Evolutionary conservation across 352 stramenopile species (phyloP).

Genomic region (Phytopythium mirpurense): DNA sequence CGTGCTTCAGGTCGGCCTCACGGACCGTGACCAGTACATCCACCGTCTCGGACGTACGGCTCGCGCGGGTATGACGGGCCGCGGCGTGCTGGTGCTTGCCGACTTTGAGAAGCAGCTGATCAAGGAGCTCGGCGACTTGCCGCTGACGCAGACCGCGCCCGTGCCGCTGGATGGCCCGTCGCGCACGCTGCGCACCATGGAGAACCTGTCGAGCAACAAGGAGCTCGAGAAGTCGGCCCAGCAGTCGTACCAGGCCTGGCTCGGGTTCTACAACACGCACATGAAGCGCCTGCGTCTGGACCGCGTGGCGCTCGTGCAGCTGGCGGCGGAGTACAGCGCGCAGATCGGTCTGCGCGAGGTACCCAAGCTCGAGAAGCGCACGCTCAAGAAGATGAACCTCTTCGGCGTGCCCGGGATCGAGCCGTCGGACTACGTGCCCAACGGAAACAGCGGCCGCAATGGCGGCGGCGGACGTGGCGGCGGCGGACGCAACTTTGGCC

Average conservation of each 20-base stretch:
- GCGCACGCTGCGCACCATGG: slow-evolving; percentile 25
- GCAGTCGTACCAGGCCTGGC: slow-evolving; percentile 92
- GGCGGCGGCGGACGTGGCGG: slow-evolving; percentile 5
- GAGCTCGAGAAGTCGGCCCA: slow-evolving; percentile 75
- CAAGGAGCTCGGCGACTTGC: slow-evolving; percentile 64
- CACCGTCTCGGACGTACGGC: slow-evolving; percentile 94
- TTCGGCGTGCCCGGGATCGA: slow-evolving; percentile 71
- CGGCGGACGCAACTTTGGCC: slow-evolving; percentile 5
- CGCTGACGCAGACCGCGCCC: slow-evolving; percentile 28
- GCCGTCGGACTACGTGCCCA: slow-evolving; percentile 28
- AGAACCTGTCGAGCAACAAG: slow-evolving; percentile 31
- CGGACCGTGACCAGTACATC: slow-evolving; percentile 92
- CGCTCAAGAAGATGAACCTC: slow-evolving; percentile 83
- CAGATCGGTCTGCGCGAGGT: slow-evolving; percentile 58
- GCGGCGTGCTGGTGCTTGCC: slow-evolving; percentile 76
- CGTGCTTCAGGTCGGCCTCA: slow-evolving; percentile 83
- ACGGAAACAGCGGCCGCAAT: slow-evolving; percentile 14
- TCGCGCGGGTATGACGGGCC: slow-evolving; percentile 81
- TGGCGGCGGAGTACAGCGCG: slow-evolving; percentile 61
- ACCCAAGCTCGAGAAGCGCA: slow-evolving; percentile 83
- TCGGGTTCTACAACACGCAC: slow-evolving; percentile 93
- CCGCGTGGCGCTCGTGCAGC: slow-evolving; percentile 53
- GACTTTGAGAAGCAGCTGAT: slow-evolving; percentile 81
- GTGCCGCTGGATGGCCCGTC: slow-evolving; percentile 15
- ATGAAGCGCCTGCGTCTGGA: slow-evolving; percentile 45